phyloP scores from a whole-genome alignment of 495 filamentous ascomycete genomes.

The Hyaloscypha finlandica region DNA sequence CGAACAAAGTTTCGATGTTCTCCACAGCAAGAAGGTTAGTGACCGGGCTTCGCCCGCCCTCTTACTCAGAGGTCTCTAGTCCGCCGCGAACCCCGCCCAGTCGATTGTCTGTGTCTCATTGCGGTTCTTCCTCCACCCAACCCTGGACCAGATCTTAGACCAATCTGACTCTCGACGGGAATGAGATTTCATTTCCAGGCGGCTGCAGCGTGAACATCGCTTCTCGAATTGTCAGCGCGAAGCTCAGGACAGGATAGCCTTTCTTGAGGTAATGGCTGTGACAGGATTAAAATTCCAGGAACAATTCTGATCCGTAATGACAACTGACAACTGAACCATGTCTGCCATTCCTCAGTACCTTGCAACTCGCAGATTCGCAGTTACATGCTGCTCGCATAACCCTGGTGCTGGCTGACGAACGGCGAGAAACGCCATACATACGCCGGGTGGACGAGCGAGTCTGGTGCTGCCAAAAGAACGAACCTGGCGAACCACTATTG shows the following conservation, averaged over 20 bases:
- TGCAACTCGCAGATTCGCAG: slow-evolving; percentile 1
- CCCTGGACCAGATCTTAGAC: slow-evolving; percentile 6
- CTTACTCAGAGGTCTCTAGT: neutral
- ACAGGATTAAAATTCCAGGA: neutral
- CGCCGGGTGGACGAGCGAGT: neutral
- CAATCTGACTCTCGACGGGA: neutral
- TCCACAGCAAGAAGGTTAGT: slow-evolving; percentile 8
- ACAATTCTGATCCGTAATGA: slow-evolving; percentile 5
- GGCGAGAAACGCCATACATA: neutral
- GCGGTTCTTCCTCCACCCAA: neutral
- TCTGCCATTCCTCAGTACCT: neutral
- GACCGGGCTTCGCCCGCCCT: slow-evolving; percentile 5
- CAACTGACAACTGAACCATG: slow-evolving; percentile 1
- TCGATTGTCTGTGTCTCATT: slow-evolving; percentile 15
- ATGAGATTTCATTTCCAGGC: slow-evolving; percentile 17
- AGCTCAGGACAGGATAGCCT: neutral
- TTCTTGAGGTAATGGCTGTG: neutral
- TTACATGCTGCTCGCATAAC: slow-evolving; percentile 3
- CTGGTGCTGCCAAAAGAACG: neutral
- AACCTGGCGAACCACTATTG: no score
- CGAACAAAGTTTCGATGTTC: slow-evolving; percentile 9
- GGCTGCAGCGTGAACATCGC: slow-evolving; percentile 16
- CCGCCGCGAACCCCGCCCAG: slow-evolving; percentile 15
- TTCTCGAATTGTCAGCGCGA: neutral
- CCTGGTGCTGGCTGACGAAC: slow-evolving; percentile 6